Conservation (phyloP, 495 filamentous ascomycete species). For the Podospora anserina region DNA sequence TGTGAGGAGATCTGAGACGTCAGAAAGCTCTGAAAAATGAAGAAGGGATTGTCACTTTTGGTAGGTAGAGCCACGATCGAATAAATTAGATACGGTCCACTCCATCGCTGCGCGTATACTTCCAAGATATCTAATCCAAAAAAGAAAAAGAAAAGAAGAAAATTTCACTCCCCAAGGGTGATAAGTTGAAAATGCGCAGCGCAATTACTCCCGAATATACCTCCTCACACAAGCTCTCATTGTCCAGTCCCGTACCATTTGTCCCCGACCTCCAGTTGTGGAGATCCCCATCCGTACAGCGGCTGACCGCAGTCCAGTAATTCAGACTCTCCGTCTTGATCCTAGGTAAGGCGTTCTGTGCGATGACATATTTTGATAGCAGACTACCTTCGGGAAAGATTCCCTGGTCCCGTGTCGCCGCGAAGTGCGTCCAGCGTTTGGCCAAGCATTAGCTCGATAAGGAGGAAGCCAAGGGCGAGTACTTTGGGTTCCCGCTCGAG, state of each 20-base stretch:
- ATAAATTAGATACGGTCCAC: too few relatives aligned
- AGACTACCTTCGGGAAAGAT: not conserved
- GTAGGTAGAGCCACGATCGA: too few relatives aligned
- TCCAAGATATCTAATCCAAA: too few relatives aligned
- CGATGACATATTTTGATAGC: not conserved
- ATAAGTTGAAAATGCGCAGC: not conserved
- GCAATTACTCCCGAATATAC: constrained; percentile 3
- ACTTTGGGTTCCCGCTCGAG: not conserved
- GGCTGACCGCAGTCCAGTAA: not conserved
- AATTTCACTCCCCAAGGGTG: too few relatives aligned
- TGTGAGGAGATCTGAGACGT: not conserved
- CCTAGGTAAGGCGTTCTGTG: not conserved
- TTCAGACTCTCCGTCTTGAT: not conserved
- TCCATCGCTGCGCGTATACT: too few relatives aligned
- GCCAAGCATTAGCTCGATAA: constrained; percentile 3
- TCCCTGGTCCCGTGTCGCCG: not conserved
- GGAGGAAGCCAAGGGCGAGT: not conserved
- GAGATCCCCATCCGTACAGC: not conserved
- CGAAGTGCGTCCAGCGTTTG: constrained; percentile 1
- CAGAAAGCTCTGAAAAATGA: not conserved
- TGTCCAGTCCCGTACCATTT: not conserved
- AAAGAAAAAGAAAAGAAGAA: too few relatives aligned
- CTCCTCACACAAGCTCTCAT: not conserved
- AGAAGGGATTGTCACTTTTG: not conserved
- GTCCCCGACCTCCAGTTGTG: not conserved